A percentile compares a stretch with the other conserved stretches of the same genome.
phyloP scores from a whole-genome alignment of 805 yeast species.

The Pichia cabralensis region DNA sequence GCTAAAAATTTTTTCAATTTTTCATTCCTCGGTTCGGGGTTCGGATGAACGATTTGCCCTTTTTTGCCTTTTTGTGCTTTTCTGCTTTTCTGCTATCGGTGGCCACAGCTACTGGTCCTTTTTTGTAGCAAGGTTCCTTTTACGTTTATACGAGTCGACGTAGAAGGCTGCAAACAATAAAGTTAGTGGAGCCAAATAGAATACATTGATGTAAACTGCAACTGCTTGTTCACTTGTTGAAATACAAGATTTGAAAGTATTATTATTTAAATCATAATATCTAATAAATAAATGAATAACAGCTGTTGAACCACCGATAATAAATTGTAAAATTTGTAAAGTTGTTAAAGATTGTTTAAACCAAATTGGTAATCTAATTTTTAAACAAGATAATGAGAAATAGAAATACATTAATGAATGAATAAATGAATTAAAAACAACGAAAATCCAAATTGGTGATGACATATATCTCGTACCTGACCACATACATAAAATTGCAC shows the following conservation, averaged over 20 bases:
- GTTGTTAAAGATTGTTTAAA: slow-evolving; percentile 54
- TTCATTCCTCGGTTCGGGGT: no score
- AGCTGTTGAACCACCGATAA: slow-evolving; percentile 62
- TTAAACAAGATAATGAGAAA: slow-evolving; percentile 50
- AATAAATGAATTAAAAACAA: slow-evolving; percentile 69
- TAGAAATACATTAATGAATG: slow-evolving; percentile 69
- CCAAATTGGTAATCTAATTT: slow-evolving; percentile 44
- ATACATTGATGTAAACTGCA: slow-evolving; percentile 52
- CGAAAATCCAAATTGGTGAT: slow-evolving; percentile 76
- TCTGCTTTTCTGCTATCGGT: background rate
- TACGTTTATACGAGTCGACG: slow-evolving; percentile 48
- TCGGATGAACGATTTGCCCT: no score
- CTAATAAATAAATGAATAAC: slow-evolving; percentile 50
- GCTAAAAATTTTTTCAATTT: no score
- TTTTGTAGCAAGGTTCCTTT: slow-evolving; percentile 15
- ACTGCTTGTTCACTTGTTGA: slow-evolving; percentile 49
- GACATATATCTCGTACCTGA: slow-evolving; percentile 59
- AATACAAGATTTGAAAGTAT: slow-evolving; percentile 39
- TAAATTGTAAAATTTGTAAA: slow-evolving; percentile 59
- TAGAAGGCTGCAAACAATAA: slow-evolving; percentile 55
- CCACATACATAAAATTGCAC: slow-evolving; percentile 79
- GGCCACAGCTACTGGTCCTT: slow-evolving; percentile 3
- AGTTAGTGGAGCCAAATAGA: slow-evolving; percentile 59
- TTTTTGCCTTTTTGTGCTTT: no score
- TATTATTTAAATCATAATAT: slow-evolving; percentile 40